phyloP scores from a whole-genome alignment of 2,329 filamentous ascomycete genomes.

The Didymellaceae sp. region DNA sequence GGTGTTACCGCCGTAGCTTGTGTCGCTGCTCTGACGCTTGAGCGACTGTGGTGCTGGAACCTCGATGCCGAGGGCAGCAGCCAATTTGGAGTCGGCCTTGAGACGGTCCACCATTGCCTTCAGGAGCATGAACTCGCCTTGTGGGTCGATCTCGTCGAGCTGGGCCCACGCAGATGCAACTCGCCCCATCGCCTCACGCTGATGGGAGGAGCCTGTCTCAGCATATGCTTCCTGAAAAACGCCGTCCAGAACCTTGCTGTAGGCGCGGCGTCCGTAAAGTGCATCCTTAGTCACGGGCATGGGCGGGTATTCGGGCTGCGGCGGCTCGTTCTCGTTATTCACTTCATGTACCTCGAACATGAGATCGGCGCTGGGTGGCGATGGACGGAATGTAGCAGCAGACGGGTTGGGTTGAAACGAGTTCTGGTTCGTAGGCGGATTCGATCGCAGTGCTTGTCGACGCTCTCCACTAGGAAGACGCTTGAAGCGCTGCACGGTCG shows the following conservation, averaged over 20 bases:
- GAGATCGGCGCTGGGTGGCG: conserved; percentile 41
- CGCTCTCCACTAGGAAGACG: conserved; percentile 74
- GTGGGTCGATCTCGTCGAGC: conserved; percentile 86
- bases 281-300: conserved; percentile 73
- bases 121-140: conserved; percentile 86
- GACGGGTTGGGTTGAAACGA: conserved; percentile 46
- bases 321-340: conserved; percentile 69
- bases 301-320: conserved; percentile 58
- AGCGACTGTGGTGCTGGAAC: conserved; percentile 36
- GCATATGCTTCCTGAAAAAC: conserved; percentile 84
- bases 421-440: conserved; percentile 29
- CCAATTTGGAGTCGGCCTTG: conserved; percentile 71
- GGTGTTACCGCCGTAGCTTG: conserved; percentile 43
- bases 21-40: conserved; percentile 39
- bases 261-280: conserved; percentile 79
- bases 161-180: conserved; percentile 85
- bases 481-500: conserved; percentile 89
- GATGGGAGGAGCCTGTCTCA: conserved; percentile 72
- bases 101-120: conserved; percentile 77
- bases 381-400: conserved; percentile 47
- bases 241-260: conserved; percentile 80
- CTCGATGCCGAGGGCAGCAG: conserved; percentile 51
- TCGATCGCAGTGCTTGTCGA: conserved; percentile 40
- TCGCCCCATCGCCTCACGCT: conserved; percentile 81
- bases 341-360: conserved; percentile 66